Conservation (phyloP, 2,329 filamentous ascomycete genomes). For the Aureobasidium sp. region DNA sequence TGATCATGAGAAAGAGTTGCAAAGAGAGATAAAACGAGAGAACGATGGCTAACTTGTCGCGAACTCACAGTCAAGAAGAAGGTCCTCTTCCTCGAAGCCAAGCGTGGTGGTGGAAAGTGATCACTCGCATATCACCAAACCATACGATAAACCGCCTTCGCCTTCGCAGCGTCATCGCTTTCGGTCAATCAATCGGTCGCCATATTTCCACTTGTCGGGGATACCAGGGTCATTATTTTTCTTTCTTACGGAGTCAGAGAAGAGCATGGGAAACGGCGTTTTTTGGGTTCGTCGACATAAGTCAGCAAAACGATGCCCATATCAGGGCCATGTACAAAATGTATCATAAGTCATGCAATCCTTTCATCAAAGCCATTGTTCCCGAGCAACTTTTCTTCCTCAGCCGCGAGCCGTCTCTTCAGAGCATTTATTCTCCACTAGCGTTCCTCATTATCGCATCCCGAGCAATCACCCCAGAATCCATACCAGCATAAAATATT, state of each 20-base stretch:
- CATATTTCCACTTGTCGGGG: background rate
- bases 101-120: conserved; percentile 41
- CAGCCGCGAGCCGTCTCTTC: too few relatives aligned
- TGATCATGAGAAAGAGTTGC: background rate
- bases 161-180: too few relatives aligned
- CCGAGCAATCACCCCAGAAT: background rate
- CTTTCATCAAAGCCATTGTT: background rate
- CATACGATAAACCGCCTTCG: too few relatives aligned
- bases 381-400: background rate
- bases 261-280: conserved; percentile 18
- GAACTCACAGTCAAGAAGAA: conserved; percentile 84
- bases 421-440: background rate
- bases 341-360: conserved; percentile 15
- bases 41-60: conserved; percentile 19
- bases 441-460: background rate
- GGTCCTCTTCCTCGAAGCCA: conserved; percentile 95
- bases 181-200: background rate
- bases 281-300: background rate
- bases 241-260: conserved; percentile 12
- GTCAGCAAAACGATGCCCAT: background rate
- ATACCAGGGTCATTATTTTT: conserved; percentile 1
- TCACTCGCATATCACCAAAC: too few relatives aligned
- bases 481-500: background rate
- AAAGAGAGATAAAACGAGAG: background rate
- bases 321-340: conserved; percentile 15